Evolutionary conservation across 2,329 filamentous ascomycete genomes (phyloP).

Genomic region (Dactylellina parvicollis): DNA sequence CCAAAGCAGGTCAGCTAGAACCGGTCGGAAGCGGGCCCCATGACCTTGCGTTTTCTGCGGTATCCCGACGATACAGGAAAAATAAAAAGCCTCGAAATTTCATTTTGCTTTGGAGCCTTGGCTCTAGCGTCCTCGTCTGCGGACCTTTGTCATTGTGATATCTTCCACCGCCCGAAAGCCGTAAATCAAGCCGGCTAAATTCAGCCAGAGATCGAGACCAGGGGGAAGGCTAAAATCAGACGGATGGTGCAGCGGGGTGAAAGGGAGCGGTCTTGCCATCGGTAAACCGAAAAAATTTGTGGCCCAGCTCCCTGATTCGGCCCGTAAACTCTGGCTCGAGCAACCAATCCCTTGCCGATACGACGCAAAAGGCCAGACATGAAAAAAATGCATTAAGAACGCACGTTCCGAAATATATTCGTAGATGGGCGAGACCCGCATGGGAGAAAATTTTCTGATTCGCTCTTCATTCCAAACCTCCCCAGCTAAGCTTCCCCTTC

Average conservation of each 20-base stretch:
- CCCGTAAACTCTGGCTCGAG: slow-evolving; percentile 21
- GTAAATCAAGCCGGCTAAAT: slow-evolving; percentile 50
- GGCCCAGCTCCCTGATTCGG: slow-evolving; percentile 51
- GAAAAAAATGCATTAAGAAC: slow-evolving; percentile 17
- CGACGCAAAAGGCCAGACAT: slow-evolving; percentile 11
- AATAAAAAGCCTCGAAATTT: slow-evolving; percentile 49
- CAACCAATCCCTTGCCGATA: slow-evolving; percentile 48
- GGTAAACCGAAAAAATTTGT: slow-evolving; percentile 43
- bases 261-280: slow-evolving; percentile 2
- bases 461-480: slow-evolving; percentile 17
- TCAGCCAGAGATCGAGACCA: slow-evolving; percentile 28
- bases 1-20: slow-evolving; percentile 35
- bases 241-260: slow-evolving; percentile 15
- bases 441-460: slow-evolving; percentile 52
- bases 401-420: slow-evolving; percentile 51
- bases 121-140: slow-evolving; percentile 26
- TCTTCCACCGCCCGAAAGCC: slow-evolving; percentile 42
- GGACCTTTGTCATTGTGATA: slow-evolving; percentile 30
- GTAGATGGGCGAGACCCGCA: slow-evolving; percentile 50
- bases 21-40: slow-evolving; percentile 46
- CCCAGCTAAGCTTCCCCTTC: slow-evolving; percentile 42
- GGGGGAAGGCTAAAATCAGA: slow-evolving; percentile 15
- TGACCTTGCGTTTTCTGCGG: slow-evolving; percentile 50
- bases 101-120: slow-evolving; percentile 13
- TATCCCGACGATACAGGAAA: slow-evolving; percentile 29